Base-by-base conservation (phyloP, 176 grass and related monocot genomes). In the Zoysia japonica region DNA sequence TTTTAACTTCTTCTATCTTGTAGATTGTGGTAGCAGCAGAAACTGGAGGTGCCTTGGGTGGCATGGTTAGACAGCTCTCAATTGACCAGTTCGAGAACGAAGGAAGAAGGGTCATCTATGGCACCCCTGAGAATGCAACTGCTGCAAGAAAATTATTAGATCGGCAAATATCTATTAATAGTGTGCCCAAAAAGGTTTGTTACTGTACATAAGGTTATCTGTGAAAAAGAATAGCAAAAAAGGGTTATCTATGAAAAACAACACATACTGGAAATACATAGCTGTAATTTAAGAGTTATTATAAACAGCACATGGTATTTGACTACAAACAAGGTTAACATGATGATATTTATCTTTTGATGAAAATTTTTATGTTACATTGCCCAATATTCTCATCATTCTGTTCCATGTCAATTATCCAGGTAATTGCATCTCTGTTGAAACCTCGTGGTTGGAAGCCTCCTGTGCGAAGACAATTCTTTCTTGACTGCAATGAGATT, bases 51-150 rank as follows among this genome's bases (percentile, higher is more conserved):
- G 95, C 92, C 73, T 85, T 98, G 70, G 95, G 95, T 81, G 95
- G 95, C 83, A 98, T 98, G 92, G 95, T 98, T 70, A 94, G 95
- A 49, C 95, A 98, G 71, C 90, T 98, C 44, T 98, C 95, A 6
- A 98, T 98, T 63, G 95, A 98, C 86, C 95, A 98, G 65, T 98
- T 98, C 87, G 95, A 98, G 86, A 98, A 98, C 11, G 95, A 98
- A 87, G 95, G 95, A 51, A 90, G 95, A 87, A 92, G 95, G 75
- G 95, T 98, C 37, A 94, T 91, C 79, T 98, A 98, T 89, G 95
- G 95, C 63, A 91, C 95, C 75, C 90, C 92, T 65, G 95, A 98
- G 68, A 94, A 79, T 92, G 95, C 95, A 79, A 91, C 90, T 75
- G 95, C 95, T 15, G 95, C 95, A 72, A 91, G 95, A 66, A 98